Percentiles rank a stretch among this genome's conserved stretches.
Evolutionary conservation across 2,329 filamentous ascomycete species (phyloP).

Genomic region (Fragosphaeria purpurea): DNA sequence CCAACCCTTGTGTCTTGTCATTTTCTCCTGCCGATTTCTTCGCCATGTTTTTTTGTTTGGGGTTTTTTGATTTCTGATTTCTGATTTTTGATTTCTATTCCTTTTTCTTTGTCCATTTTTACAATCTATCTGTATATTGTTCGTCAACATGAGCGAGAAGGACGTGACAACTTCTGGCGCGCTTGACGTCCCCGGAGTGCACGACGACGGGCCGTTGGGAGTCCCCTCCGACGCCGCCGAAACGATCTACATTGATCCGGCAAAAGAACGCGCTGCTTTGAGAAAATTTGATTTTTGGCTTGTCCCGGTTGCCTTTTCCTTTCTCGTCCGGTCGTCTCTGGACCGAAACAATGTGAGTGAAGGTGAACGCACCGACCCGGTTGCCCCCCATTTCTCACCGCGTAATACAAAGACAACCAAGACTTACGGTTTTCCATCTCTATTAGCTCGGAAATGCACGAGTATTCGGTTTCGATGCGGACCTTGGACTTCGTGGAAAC

Average conservation of each 20-base stretch:
- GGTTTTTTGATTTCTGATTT: no score
- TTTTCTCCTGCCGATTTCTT: no score
- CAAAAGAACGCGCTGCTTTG: no score
- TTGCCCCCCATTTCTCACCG: not conserved
- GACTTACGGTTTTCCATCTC: not conserved
- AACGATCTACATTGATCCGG: no score
- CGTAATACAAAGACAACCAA: constrained; percentile 5
- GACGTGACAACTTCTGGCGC: not conserved
- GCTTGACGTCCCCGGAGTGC: not conserved
- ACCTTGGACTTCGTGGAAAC: constrained; percentile 4
- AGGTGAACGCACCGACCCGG: not conserved
- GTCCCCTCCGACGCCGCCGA: not conserved
- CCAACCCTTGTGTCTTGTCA: no score
- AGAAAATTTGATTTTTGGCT: no score
- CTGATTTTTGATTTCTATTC: no score
- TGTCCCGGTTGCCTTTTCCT: no score
- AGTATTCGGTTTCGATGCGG: constrained; percentile 3
- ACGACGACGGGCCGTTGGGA: not conserved
- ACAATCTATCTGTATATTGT: no score
- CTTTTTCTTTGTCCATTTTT: no score
- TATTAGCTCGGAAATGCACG: constrained; percentile 7
- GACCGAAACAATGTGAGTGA: not conserved
- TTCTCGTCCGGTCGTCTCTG: not conserved
- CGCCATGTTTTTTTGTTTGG: no score
- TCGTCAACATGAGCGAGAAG: no score